Evolutionary conservation across 768 basidiomycete species (phyloP).

Genomic region (Tephrocybe rancida): DNA sequence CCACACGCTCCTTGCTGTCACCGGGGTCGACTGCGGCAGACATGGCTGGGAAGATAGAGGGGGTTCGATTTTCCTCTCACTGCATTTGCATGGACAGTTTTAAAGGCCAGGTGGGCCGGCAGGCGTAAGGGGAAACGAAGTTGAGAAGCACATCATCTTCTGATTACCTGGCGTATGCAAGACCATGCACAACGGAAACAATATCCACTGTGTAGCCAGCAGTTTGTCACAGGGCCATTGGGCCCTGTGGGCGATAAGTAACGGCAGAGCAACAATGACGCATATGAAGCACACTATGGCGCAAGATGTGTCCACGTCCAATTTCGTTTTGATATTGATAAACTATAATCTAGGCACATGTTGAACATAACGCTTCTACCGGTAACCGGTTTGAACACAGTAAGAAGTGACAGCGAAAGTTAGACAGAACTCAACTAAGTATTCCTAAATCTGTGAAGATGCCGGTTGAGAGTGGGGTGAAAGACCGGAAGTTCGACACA

Average conservation of each 20-base stretch:
- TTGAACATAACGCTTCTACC: neutral
- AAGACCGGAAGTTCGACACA: too few relatives aligned
- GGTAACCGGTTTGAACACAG: neutral
- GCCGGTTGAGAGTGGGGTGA: too few relatives aligned
- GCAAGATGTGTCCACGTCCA: constrained; percentile 14
- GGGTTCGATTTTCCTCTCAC: neutral
- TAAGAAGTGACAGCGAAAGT: neutral
- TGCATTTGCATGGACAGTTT: neutral
- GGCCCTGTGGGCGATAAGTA: neutral
- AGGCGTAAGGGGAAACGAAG: constrained; percentile 12
- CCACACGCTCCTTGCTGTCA: neutral
- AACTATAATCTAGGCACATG: neutral
- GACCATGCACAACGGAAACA: neutral
- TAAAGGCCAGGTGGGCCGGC: constrained; percentile 2
- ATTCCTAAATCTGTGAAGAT: too few relatives aligned
- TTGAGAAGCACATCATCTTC: constrained; percentile 21
- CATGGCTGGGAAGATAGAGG: constrained; percentile 6
- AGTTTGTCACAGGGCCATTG: constrained; percentile 6
- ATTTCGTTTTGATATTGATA: constrained; percentile 5
- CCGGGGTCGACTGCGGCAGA: neutral
- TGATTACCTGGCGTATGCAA: constrained; percentile 7
- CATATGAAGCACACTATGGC: constrained; percentile 20
- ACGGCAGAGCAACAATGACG: constrained; percentile 8
- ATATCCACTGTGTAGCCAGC: neutral
- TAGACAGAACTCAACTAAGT: too few relatives aligned